Conservation (phyloP, 176 grass and related monocot genomes). For the Luzula sylvatica region DNA sequence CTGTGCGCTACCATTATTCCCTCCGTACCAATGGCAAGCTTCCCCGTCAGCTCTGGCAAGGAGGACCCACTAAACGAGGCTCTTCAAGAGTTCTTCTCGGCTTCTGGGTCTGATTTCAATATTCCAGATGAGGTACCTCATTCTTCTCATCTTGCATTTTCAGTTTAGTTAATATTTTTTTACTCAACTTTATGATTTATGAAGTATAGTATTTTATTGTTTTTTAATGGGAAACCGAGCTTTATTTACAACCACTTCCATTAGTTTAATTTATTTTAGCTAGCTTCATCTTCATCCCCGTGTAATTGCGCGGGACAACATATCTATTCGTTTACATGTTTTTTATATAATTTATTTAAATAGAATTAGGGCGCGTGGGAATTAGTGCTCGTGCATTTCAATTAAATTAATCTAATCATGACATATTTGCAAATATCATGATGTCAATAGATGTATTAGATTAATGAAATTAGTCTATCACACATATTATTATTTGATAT, state of each 20-base stretch:
- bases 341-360: too few species aligned
- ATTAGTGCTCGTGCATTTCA: too few species aligned
- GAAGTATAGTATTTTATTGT: background rate
- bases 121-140: constrained; percentile 48
- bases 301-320: too few species aligned
- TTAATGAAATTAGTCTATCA: too few species aligned
- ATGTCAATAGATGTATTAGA: too few species aligned
- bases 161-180: background rate
- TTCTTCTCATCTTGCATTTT: background rate
- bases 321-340: too few species aligned
- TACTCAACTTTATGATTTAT: background rate
- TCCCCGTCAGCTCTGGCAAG: constrained; percentile 4
- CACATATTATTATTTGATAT: too few species aligned
- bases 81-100: constrained; percentile 40
- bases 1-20: constrained; percentile 51
- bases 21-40: constrained; percentile 23
- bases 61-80: background rate
- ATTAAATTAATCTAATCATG: too few species aligned
- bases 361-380: too few species aligned
- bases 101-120: constrained; percentile 49
- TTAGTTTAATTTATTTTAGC: constrained; percentile 2
- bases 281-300: too few species aligned
- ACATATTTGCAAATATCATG: too few species aligned
- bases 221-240: background rate
- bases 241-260: background rate